Percentiles rank a stretch among this genome's conserved stretches.
Conservation (phyloP, 2,329 filamentous ascomycete genomes). For the Penicillium sp. region DNA sequence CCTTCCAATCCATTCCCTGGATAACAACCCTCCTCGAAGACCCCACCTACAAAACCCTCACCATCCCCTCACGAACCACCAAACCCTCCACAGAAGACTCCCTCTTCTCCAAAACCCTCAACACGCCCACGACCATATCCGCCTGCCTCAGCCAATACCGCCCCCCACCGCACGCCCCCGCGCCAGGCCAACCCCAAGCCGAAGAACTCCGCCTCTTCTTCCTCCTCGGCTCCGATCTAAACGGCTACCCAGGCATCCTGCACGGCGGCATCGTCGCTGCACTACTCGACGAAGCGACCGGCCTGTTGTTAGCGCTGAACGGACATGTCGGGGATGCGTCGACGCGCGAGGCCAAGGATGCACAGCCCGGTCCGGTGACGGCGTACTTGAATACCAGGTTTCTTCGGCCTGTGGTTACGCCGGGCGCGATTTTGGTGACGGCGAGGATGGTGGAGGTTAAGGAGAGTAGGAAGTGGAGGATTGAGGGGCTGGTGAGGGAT, state of each 20-base stretch:
- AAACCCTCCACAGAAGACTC: slow-evolving; percentile 10
- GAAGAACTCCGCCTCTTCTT: slow-evolving; percentile 31
- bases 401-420: slow-evolving; percentile 19
- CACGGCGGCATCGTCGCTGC: slow-evolving; percentile 33
- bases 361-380: slow-evolving; percentile 18
- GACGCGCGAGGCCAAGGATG: slow-evolving; percentile 1
- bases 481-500: slow-evolving; percentile 18
- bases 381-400: slow-evolving; percentile 28
- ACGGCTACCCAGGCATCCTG: slow-evolving; percentile 29
- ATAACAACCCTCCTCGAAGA: slow-evolving; percentile 10
- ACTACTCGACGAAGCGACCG: slow-evolving; percentile 31
- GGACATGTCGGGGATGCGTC: slow-evolving; percentile 4
- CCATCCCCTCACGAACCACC: neutral
- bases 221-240: slow-evolving; percentile 29
- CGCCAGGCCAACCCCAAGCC: neutral
- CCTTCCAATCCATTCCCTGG: slow-evolving; percentile 10
- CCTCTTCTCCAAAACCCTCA: slow-evolving; percentile 10
- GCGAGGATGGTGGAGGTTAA: slow-evolving; percentile 14
- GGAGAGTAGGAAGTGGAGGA: slow-evolving; percentile 21
- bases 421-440: slow-evolving; percentile 18
- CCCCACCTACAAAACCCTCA: slow-evolving; percentile 2
- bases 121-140: slow-evolving; percentile 2
- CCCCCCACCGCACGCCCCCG: neutral
- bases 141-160: slow-evolving; percentile 11
- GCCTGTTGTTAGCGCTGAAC: slow-evolving; percentile 14